Conservation (phyloP, 352 stramenopile species). For the Phytophthora multivora region DNA sequence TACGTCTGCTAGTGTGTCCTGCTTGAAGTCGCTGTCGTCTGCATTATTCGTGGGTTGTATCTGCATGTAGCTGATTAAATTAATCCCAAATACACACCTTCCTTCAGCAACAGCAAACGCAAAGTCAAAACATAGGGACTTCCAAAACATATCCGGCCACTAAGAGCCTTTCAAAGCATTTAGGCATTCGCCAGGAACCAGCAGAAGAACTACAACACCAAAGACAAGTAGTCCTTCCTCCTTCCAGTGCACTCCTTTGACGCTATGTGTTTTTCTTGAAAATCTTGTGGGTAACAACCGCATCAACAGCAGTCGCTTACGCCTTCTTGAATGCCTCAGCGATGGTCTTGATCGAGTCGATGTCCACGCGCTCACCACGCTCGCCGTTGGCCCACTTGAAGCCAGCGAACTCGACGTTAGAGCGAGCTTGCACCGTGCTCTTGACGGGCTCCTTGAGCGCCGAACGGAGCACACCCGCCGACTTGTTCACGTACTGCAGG, state of each 20-base stretch:
- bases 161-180: constrained; percentile 38
- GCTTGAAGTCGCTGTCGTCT: constrained; percentile 12
- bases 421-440: constrained; percentile 75
- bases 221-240: neutral
- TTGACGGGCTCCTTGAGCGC: constrained; percentile 89
- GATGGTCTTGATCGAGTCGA: constrained; percentile 86
- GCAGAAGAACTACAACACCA: neutral
- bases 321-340: constrained; percentile 80
- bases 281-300: constrained; percentile 15
- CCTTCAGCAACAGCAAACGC: neutral
- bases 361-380: constrained; percentile 71
- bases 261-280: constrained; percentile 18
- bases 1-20: constrained; percentile 3
- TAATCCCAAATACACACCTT: constrained; percentile 22
- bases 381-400: constrained; percentile 89
- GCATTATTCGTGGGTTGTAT: neutral
- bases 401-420: constrained; percentile 80
- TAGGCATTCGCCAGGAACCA: constrained; percentile 29
- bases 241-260: constrained; percentile 12
- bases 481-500: constrained; percentile 91
- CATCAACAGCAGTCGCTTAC: constrained; percentile 37
- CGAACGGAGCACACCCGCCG: constrained; percentile 69
- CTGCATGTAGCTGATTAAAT: constrained; percentile 23
- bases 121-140: constrained; percentile 6
- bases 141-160: constrained; percentile 25